Base-by-base conservation (phyloP, 768 basidiomycete genomes). In the Dentipellis sp. region DNA sequence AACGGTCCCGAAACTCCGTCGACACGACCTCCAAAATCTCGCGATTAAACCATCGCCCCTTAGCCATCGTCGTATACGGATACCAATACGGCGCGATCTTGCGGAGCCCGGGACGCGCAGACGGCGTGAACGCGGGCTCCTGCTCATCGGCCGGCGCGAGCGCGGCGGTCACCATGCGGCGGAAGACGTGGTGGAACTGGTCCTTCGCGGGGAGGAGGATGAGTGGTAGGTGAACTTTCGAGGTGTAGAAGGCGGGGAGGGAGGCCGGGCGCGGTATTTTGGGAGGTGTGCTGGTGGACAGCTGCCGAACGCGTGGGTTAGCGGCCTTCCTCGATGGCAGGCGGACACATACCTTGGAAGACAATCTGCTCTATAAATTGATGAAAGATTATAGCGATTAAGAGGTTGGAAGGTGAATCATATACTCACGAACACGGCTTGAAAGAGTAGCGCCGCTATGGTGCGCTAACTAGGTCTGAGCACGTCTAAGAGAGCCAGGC, bases 1-100 rank as follows among this genome's bases (percentile, higher is more conserved):
- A 91, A 50, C 94, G 78, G 74, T 97, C 94, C 53, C 94, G 76
- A 66, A 95, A 97, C 68, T 97, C 94, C 0, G 93, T 94, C 0
- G 89, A 91, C 14, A 97, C 86, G 39, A 97, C 85, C 69, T 97
- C 94, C 21, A 97, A 71, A 38, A 97, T 76, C 68, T 93, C 88
- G 49, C 94, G 76, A 36, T 88, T 85, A 38, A 91, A 75, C 93
- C 94, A 97, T 29, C 94, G 79, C 52, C 84, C 79, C 68, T 97
- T 97, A 19, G 92, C 91, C 83, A 87, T 94, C 0, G 93, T 95
- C 9, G 84, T 89, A 66, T 94, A 91, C 2, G 92, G 88, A 67
- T 91, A 88, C 91, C 92, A 97, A 67, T 95, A 95, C 0, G 94
- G 88, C 42, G 84, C 73, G 52, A 88, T 78, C 68, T 92, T 91